Percentiles rank a stretch among this genome's conserved stretches.
These are phyloP conservation scores for Haplosporangium gracile DNA, from an alignment of 192 early-diverging fungal species.

Conservation along the genomic window DNA sequence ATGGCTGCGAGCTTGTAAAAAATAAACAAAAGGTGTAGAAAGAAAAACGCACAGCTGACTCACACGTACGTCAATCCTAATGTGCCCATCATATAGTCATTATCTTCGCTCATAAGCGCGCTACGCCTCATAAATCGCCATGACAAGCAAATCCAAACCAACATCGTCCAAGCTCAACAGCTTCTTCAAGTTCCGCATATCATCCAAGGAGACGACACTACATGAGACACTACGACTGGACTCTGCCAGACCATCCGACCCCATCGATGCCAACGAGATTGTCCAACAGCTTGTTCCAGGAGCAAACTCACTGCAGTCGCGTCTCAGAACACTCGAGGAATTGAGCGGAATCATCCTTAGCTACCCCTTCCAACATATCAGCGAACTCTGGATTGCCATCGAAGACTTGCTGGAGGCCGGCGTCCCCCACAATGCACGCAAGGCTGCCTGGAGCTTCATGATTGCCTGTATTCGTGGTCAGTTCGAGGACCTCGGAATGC, in stretches of 20 bases:
- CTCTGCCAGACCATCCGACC: constrained; percentile 46
- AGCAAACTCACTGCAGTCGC: constrained; percentile 51
- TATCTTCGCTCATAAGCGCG: not conserved
- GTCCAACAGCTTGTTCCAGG: constrained; percentile 59
- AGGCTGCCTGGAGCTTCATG: constrained; percentile 71
- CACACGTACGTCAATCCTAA: not conserved
- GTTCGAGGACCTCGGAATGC: constrained; percentile 68
- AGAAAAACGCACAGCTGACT: not conserved
- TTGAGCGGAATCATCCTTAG: constrained; percentile 59
- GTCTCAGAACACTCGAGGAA: constrained; percentile 62
- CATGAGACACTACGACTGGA: constrained; percentile 46
- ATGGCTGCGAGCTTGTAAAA: not conserved
- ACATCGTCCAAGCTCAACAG: constrained; percentile 45
- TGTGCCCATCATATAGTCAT: not conserved
- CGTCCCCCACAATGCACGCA: constrained; percentile 64
- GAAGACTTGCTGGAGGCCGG: constrained; percentile 60
- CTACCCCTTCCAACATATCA: constrained; percentile 67
- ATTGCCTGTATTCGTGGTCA: constrained; percentile 68
- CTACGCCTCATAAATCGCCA: not conserved
- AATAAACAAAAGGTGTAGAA: not conserved
- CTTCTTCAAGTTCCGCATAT: constrained; percentile 47
- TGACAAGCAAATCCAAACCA: constrained; percentile 29
- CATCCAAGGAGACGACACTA: constrained; percentile 39
- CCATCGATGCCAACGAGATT: constrained; percentile 66
- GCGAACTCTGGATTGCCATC: constrained; percentile 67